Evolutionary conservation across 441 rosid species (phyloP).

Genomic region (Gossypium laxum): DNA sequence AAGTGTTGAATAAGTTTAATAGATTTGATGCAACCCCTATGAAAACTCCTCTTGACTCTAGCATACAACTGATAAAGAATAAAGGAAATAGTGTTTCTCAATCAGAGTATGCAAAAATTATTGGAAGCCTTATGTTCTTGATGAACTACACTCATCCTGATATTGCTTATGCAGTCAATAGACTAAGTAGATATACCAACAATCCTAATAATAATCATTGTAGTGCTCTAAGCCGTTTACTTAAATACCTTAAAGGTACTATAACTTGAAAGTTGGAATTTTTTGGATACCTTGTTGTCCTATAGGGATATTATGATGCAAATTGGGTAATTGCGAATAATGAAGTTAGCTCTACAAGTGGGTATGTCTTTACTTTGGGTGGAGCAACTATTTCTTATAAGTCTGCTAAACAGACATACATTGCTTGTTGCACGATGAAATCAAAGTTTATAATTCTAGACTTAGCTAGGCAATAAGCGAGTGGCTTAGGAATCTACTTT

Average conservation of each 20-base stretch:
- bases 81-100: background rate
- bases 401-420: background rate
- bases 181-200: background rate
- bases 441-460: background rate
- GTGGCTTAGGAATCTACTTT: too few relatives aligned
- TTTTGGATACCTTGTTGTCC: rapidly evolving
- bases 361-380: background rate
- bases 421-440: background rate
- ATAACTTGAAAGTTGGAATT: background rate
- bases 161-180: background rate
- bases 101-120: too few relatives aligned
- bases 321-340: background rate
- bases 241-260: background rate
- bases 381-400: background rate
- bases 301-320: background rate
- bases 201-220: background rate
- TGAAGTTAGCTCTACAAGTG: background rate
- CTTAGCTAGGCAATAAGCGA: too few relatives aligned
- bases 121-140: background rate
- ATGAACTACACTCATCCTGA: background rate
- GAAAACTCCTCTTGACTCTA: background rate
- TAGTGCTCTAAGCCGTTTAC: background rate
- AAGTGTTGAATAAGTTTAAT: too few relatives aligned
- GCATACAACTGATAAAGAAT: background rate
- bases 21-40: too few relatives aligned